Evolutionary conservation across 495 filamentous ascomycete species (phyloP).

Genomic region (Aspergillus asperescens): DNA sequence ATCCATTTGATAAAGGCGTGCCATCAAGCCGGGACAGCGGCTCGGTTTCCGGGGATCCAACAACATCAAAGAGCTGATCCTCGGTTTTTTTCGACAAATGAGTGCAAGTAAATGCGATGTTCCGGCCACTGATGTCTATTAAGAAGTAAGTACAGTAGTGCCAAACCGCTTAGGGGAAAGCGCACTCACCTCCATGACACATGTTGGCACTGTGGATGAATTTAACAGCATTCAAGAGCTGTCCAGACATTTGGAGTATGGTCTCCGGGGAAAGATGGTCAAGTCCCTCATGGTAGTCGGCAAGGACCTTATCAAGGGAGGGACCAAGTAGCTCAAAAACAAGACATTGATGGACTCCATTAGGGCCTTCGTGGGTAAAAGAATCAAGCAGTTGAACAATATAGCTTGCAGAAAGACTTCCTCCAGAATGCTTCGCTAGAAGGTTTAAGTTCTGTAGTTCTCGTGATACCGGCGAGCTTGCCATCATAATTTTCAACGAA

Average conservation of each 20-base stretch:
- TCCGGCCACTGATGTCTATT: slow-evolving; percentile 45
- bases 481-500: too few relatives aligned
- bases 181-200: slow-evolving; percentile 38
- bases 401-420: slow-evolving; percentile 25
- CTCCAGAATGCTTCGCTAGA: slow-evolving; percentile 23
- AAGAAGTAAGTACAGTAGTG: slow-evolving; percentile 13
- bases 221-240: slow-evolving; percentile 36
- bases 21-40: slow-evolving; percentile 30
- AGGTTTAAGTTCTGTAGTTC: slow-evolving; percentile 17
- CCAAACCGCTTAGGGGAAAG: neutral
- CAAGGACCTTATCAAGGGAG: slow-evolving; percentile 26
- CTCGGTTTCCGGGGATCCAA: slow-evolving; percentile 35
- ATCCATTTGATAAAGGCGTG: slow-evolving; percentile 21
- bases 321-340: slow-evolving; percentile 44
- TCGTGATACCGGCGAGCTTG: too few relatives aligned
- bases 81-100: slow-evolving; percentile 21
- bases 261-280: slow-evolving; percentile 33
- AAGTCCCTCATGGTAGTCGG: slow-evolving; percentile 16
- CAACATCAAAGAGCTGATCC: slow-evolving; percentile 18
- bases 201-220: slow-evolving; percentile 40
- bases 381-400: slow-evolving; percentile 35
- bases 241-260: slow-evolving; percentile 42
- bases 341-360: slow-evolving; percentile 44
- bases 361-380: slow-evolving; percentile 37
- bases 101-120: slow-evolving; percentile 39